Evolutionary conservation across 352 stramenopile genomes (phyloP).

Genomic region (Pythium dissimile): DNA sequence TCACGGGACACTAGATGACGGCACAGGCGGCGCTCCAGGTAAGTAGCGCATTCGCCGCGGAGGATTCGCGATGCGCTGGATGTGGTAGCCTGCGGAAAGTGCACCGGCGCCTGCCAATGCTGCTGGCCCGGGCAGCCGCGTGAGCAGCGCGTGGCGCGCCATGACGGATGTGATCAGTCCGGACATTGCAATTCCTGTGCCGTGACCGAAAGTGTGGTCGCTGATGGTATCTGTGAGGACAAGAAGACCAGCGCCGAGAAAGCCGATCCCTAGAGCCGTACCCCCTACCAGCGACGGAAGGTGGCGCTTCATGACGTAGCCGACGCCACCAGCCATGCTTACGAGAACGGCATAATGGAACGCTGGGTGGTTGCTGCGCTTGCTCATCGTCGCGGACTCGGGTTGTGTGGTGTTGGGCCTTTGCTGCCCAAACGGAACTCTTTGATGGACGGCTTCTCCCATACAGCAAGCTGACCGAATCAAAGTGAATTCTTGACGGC

Average conservation of each 20-base stretch:
- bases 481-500: constrained; percentile 21
- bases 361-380: constrained; percentile 53
- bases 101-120: constrained; percentile 48
- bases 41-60: constrained; percentile 56
- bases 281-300: constrained; percentile 65
- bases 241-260: constrained; percentile 61
- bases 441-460: constrained; percentile 11
- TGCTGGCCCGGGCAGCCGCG: constrained; percentile 35
- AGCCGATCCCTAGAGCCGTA: constrained; percentile 53
- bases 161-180: constrained; percentile 61
- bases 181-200: constrained; percentile 68
- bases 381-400: constrained; percentile 24
- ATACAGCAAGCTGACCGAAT: constrained; percentile 1
- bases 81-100: constrained; percentile 64
- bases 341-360: constrained; percentile 72
- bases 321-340: constrained; percentile 52
- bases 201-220: constrained; percentile 67
- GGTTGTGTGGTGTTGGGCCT: background rate
- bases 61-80: constrained; percentile 59
- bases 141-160: constrained; percentile 43
- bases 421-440: background rate
- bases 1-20: too few relatives aligned
- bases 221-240: constrained; percentile 69
- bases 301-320: constrained; percentile 61
- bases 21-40: constrained; percentile 38